Evolutionary conservation across 2,329 filamentous ascomycete species (phyloP).

Genomic region (Paraphoma sp.): DNA sequence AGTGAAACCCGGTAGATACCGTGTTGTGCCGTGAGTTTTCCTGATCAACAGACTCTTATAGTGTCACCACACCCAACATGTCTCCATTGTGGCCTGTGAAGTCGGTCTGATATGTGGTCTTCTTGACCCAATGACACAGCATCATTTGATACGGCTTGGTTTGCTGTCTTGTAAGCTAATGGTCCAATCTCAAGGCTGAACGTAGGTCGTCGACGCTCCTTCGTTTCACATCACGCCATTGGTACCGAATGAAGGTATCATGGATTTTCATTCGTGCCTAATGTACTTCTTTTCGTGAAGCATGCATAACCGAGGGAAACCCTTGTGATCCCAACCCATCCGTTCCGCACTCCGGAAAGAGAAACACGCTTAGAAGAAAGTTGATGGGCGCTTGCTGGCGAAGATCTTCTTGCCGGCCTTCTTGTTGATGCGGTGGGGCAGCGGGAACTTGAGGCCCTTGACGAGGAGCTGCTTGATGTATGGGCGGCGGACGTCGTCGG

Average conservation of each 20-base stretch:
- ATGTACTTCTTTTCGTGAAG: constrained; percentile 51
- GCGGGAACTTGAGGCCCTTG: constrained; percentile 97
- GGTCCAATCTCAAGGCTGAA: no score
- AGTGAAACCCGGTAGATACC: no score
- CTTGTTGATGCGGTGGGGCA: constrained; percentile 93
- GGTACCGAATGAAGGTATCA: constrained; percentile 41
- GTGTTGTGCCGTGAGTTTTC: no score
- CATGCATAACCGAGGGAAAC: constrained; percentile 50
- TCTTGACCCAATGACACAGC: no score
- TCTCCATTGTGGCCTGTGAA: no score
- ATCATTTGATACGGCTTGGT: no score
- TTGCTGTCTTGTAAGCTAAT: no score
- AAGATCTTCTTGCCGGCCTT: constrained; percentile 88
- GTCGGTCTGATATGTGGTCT: no score
- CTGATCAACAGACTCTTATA: no score
- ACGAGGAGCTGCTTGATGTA: constrained; percentile 99
- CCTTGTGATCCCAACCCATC: constrained; percentile 47
- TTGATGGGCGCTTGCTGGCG: constrained; percentile 89
- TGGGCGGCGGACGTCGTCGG: constrained; percentile 91
- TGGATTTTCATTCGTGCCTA: constrained; percentile 54
- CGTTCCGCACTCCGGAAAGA: constrained; percentile 48
- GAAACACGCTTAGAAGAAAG: constrained; percentile 83
- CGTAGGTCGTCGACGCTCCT: no score
- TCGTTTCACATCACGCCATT: constrained; percentile 23
- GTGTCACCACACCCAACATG: no score